Conservation (phyloP, 1,139 yeast species). For the Candida buenavistaensis region DNA sequence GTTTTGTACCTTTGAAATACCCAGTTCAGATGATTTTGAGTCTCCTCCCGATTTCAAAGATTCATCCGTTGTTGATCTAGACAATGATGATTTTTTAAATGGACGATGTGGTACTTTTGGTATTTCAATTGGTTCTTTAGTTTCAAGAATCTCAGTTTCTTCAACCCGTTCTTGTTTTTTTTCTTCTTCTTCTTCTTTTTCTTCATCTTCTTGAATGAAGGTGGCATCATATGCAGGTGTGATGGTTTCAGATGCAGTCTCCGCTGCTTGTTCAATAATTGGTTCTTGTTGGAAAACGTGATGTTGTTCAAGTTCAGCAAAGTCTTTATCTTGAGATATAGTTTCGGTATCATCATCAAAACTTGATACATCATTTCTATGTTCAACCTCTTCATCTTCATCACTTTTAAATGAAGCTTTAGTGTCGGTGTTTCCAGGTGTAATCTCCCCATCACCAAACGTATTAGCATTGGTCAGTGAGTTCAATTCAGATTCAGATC, state of each 20-base stretch:
- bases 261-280: not conserved
- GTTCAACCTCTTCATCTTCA: slow-evolving; percentile 20
- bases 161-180: not conserved
- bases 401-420: slow-evolving; percentile 34
- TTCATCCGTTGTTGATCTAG: slow-evolving; percentile 8
- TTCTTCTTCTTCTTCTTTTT: not conserved
- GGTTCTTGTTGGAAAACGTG: not conserved
- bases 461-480: slow-evolving; percentile 2
- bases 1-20: slow-evolving; percentile 57
- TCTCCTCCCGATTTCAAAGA: not conserved
- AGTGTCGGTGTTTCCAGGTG: slow-evolving; percentile 37
- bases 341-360: slow-evolving; percentile 39
- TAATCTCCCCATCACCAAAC: slow-evolving; percentile 34
- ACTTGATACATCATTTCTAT: slow-evolving; percentile 20
- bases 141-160: no score
- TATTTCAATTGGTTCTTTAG: slow-evolving; percentile 1
- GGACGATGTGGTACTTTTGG: slow-evolving; percentile 15
- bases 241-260: not conserved
- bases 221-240: not conserved
- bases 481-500: slow-evolving; percentile 4
- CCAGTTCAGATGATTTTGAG: slow-evolving; percentile 6
- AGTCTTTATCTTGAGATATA: slow-evolving; percentile 25
- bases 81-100: slow-evolving; percentile 10
- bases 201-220: not conserved
- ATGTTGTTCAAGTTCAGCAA: slow-evolving; percentile 1